Base-by-base conservation (phyloP, 108 stramenopile species). In the Pseudonitzschia pungens region DNA sequence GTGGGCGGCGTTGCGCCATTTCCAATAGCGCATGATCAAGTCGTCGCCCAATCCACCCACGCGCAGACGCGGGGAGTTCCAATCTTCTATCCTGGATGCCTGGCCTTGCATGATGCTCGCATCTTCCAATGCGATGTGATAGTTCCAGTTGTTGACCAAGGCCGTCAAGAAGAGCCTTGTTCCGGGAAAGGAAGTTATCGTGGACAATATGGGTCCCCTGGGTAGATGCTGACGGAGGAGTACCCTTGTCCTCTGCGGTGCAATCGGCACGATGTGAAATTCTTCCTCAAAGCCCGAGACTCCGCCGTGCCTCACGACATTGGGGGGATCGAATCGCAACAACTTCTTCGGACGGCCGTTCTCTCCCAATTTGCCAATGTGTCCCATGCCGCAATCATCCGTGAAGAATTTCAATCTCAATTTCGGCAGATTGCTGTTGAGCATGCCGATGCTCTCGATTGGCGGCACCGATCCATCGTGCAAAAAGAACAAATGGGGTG, bases 121-220 rank as follows among this genome's bases (percentile, higher is more conserved):
- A 56, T 78, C 77, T 45, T 78, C 77, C 1, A 78, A 60, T n/a
- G 50, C 77, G 32, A 78, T 78, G 42, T 73, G 72, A 72, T 73
- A 68, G 65, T 78, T 78, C 77, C 77, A 78, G 42, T 73, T 73
- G 65, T 78, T 78, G 4, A 78, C 77, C 14, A 78, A 50, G 18
- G 14, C 4, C 15, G 63, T 65, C 33, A 78, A 18, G 45, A 72
- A 65, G 24, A 43, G 50, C 18, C 18, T 33, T 41, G 62, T 54
- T 24, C 65, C 65, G 36, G 77, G 77, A 55, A 78, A 2, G 15
- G 42, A 16, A 29, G 62, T 65, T 3, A 78, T 28, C 16, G 77
- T 78, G 6, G 71, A 54, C 42, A 78, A 58, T 33, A 78, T 78
- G 1, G 77, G 77, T 9, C 77, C 77, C 36, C 73, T 63, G 16